These are phyloP conservation scores for Catenaria anguillulae DNA, from an alignment of 371 early-diverging fungal species.

Conservation along the genomic window DNA sequence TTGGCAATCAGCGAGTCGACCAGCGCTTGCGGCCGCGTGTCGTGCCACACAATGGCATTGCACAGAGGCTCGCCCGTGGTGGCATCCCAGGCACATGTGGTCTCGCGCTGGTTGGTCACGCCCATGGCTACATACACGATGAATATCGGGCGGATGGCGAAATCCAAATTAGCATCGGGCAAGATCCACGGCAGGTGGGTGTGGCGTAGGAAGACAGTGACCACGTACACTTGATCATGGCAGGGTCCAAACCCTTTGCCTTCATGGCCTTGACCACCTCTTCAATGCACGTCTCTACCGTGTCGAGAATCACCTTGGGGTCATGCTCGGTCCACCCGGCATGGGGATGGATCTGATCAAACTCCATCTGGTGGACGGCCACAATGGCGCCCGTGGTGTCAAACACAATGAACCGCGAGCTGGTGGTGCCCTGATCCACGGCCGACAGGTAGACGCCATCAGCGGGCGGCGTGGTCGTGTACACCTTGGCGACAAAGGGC, in stretches of 20 bases:
- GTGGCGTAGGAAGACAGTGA: too few relatives aligned
- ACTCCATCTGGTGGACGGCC: slow-evolving; percentile 64
- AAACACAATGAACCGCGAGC: slow-evolving; percentile 84
- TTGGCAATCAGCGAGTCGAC: slow-evolving; percentile 45
- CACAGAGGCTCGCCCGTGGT: slow-evolving; percentile 64
- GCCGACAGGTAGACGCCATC: slow-evolving; percentile 45
- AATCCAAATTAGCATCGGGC: slow-evolving; percentile 6
- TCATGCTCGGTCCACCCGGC: slow-evolving; percentile 82
- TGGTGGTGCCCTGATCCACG: slow-evolving; percentile 92
- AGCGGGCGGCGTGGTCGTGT: neutral
- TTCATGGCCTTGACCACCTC: slow-evolving; percentile 50
- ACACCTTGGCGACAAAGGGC: neutral
- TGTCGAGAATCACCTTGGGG: slow-evolving; percentile 55
- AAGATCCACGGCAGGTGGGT: neutral
- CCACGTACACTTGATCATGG: slow-evolving; percentile 51
- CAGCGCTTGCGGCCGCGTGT: slow-evolving; percentile 61
- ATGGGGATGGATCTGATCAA: slow-evolving; percentile 34
- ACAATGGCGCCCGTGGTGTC: slow-evolving; percentile 59
- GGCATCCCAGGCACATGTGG: slow-evolving; percentile 78
- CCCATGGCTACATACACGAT: too few relatives aligned
- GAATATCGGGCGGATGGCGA: too few relatives aligned
- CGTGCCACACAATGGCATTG: slow-evolving; percentile 91
- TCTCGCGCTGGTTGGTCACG: slow-evolving; percentile 93
- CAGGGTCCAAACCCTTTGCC: slow-evolving; percentile 37
- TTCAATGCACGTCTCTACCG: slow-evolving; percentile 53